Percentiles rank a stretch among this genome's conserved stretches.
These are phyloP conservation scores for Metarhizium robertsii DNA, from an alignment of 2,329 filamentous ascomycete genomes.

Conservation along the genomic window DNA sequence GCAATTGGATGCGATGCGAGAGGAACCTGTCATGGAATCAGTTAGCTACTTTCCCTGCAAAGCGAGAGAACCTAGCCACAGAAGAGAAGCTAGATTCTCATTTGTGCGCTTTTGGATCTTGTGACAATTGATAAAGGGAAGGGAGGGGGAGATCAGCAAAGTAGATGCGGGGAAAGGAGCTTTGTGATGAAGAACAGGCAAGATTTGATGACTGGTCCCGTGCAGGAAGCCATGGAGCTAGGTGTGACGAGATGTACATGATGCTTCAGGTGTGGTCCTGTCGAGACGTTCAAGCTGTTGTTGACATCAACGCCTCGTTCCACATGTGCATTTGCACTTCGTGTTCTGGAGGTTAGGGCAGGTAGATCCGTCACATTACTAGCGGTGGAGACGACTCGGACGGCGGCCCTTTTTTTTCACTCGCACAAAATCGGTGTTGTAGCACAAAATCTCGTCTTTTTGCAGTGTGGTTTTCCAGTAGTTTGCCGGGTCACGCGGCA, in stretches of 20 bases:
- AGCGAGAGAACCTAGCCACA: neutral
- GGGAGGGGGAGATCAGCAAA: neutral
- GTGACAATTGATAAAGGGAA: neutral
- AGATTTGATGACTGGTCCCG: neutral
- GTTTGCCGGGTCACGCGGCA: neutral
- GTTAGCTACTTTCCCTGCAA: slow-evolving; percentile 10
- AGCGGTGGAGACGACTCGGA: neutral
- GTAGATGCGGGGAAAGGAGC: neutral
- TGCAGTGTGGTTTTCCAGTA: neutral
- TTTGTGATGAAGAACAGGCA: slow-evolving; percentile 4
- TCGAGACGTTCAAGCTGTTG: neutral
- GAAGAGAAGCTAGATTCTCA: neutral
- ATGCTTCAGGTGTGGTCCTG: neutral
- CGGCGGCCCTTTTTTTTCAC: neutral
- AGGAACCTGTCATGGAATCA: slow-evolving; percentile 38
- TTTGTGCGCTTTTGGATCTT: slow-evolving; percentile 6
- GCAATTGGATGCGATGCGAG: slow-evolving; percentile 44
- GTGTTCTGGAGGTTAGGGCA: neutral
- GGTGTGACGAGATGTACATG: slow-evolving; percentile 1
- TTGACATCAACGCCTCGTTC: neutral
- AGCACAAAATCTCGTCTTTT: neutral
- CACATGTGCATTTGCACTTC: neutral
- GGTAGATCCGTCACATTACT: neutral
- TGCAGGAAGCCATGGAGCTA: slow-evolving; percentile 1
- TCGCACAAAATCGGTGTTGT: neutral